phyloP scores from a whole-genome alignment of 768 basidiomycete species.

The Mycena rebaudengoi region DNA sequence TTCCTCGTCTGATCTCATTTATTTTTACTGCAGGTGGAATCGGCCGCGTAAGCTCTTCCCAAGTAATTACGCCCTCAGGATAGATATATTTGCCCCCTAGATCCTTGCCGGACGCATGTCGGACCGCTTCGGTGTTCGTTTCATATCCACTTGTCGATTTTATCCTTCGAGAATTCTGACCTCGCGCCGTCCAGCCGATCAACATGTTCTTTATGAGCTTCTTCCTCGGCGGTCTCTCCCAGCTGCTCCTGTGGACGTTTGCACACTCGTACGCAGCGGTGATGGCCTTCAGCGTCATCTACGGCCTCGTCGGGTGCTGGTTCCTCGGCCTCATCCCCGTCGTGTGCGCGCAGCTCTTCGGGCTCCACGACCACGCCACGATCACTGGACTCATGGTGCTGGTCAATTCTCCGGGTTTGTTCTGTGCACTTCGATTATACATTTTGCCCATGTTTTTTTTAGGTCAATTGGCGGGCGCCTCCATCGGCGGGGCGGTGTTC shows the following conservation, averaged over 20 bases:
- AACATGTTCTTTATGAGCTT: constrained; percentile 49
- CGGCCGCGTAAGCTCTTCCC: constrained; percentile 27
- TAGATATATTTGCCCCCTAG: constrained; percentile 16
- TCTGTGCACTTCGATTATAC: not conserved
- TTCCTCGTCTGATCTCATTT: not conserved
- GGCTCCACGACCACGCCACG: constrained; percentile 32
- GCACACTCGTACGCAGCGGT: constrained; percentile 40
- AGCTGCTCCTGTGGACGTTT: constrained; percentile 50
- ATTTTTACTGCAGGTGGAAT: constrained; percentile 22
- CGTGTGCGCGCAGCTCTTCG: constrained; percentile 38
- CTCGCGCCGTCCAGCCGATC: no score
- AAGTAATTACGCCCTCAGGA: not conserved
- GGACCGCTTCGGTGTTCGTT: constrained; percentile 48
- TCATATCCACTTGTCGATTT: no score
- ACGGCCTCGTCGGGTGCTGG: constrained; percentile 45
- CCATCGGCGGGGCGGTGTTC: constrained; percentile 42
- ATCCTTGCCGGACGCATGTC: constrained; percentile 46
- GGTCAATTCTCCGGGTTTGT: constrained; percentile 31
- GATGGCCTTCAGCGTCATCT: constrained; percentile 40
- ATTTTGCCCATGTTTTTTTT: not conserved
- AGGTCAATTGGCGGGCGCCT: constrained; percentile 42
- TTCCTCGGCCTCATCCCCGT: constrained; percentile 43
- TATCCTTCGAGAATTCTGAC: no score
- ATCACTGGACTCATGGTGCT: constrained; percentile 36
- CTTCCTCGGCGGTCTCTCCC: constrained; percentile 42